A percentile compares a stretch with the other conserved stretches of the same genome.
These are phyloP conservation scores for Penicillium riverlandense DNA, from an alignment of 495 filamentous ascomycete genomes.

Conservation along the genomic window DNA sequence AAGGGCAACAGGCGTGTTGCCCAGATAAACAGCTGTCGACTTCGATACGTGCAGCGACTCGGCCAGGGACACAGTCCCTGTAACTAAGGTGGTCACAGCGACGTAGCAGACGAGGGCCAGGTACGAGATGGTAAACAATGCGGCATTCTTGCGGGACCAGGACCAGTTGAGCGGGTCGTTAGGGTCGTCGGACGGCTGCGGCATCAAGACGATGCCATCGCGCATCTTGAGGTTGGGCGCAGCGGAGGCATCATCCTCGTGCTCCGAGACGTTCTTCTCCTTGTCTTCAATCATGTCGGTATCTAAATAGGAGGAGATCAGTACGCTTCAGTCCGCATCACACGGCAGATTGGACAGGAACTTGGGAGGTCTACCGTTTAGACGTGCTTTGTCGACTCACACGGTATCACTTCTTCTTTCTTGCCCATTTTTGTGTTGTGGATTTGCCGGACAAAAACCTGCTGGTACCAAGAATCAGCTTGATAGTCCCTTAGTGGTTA, in stretches of 20 bases:
- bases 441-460: too few species aligned
- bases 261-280: too few species aligned
- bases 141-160: constrained; percentile 3
- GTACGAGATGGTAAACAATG: constrained; percentile 1
- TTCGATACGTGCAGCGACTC: background rate
- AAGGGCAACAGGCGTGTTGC: constrained; percentile 1
- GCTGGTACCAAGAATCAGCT: too few species aligned
- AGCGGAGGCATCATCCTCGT: background rate
- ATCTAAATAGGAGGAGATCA: too few species aligned
- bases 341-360: too few species aligned
- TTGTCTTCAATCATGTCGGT: too few species aligned
- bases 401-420: too few species aligned
- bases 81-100: constrained; percentile 1
- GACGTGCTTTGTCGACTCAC: too few species aligned
- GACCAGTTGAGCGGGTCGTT: constrained; percentile 14
- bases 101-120: constrained; percentile 1
- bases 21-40: constrained; percentile 1
- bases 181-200: constrained; percentile 9
- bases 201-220: constrained; percentile 5
- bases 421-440: too few species aligned
- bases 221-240: constrained; percentile 1
- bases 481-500: too few species aligned
- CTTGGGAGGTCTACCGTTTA: too few species aligned
- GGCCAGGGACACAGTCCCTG: background rate
- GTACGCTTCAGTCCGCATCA: too few species aligned